Evolutionary conservation across 805 yeast species (phyloP).

Genomic region (Ogataea dorogensis): DNA sequence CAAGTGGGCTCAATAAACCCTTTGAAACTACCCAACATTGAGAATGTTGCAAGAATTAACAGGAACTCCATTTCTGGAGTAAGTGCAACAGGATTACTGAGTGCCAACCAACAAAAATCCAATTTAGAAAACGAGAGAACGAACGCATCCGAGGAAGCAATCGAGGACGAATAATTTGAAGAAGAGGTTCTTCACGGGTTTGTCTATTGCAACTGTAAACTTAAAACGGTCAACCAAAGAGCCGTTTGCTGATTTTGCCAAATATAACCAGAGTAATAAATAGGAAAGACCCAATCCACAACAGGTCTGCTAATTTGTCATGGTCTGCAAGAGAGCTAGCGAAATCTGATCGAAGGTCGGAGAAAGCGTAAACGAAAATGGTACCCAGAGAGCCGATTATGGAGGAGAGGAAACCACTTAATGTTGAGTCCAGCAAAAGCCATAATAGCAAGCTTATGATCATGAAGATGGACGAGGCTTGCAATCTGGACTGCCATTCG

Average conservation of each 20-base stretch:
- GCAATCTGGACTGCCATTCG: slow-evolving; percentile 66
- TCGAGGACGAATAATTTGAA: slow-evolving; percentile 14
- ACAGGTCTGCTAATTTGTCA: slow-evolving; percentile 39
- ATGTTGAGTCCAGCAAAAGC: slow-evolving; percentile 38
- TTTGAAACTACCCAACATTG: slow-evolving; percentile 52
- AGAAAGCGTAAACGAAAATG: slow-evolving; percentile 14
- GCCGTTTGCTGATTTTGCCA: slow-evolving; percentile 58
- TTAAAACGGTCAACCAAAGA: slow-evolving; percentile 5
- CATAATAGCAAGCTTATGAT: slow-evolving; percentile 64
- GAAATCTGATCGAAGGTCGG: slow-evolving; percentile 6
- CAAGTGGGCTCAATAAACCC: slow-evolving; percentile 34
- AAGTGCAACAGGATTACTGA: slow-evolving; percentile 31
- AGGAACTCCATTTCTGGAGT: slow-evolving; percentile 57
- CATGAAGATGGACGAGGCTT: slow-evolving; percentile 63
- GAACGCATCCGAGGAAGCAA: slow-evolving; percentile 23
- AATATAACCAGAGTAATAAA: slow-evolving; percentile 64
- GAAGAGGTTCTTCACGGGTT: slow-evolving; percentile 12
- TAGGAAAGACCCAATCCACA: slow-evolving; percentile 62
- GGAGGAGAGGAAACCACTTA: slow-evolving; percentile 24
- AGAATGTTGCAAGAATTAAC: slow-evolving; percentile 57
- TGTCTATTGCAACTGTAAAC: slow-evolving; percentile 12
- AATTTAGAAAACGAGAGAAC: slow-evolving; percentile 53
- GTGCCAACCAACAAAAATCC: slow-evolving; percentile 54
- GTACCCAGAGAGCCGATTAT: slow-evolving; percentile 18
- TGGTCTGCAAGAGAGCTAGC: slow-evolving; percentile 5